These are phyloP conservation scores for Botrytis elliptica DNA, from an alignment of 2,329 filamentous ascomycete genomes.

Conservation along the genomic window DNA sequence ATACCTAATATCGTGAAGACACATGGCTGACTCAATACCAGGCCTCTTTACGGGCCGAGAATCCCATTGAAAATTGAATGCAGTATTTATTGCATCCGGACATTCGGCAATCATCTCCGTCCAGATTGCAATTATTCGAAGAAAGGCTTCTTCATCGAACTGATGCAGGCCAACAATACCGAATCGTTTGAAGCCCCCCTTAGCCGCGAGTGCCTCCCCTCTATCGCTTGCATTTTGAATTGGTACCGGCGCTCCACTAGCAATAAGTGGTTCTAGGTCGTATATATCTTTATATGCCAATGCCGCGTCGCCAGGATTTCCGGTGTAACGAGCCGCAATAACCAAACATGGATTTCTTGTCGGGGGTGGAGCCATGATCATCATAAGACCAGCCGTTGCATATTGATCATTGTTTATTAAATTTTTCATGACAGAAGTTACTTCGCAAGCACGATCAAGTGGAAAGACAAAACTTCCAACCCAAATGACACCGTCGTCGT, in stretches of 20 bases:
- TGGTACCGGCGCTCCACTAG: neutral
- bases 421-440: slow-evolving; percentile 31
- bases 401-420: slow-evolving; percentile 16
- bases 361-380: slow-evolving; percentile 21
- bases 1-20: slow-evolving; percentile 18
- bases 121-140: slow-evolving; percentile 17
- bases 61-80: slow-evolving; percentile 24
- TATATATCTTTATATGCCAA: neutral
- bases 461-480: slow-evolving; percentile 37
- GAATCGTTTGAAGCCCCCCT: slow-evolving; percentile 22
- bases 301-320: slow-evolving; percentile 13
- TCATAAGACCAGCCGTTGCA: slow-evolving; percentile 19
- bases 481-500: slow-evolving; percentile 32
- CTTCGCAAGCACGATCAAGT: slow-evolving; percentile 32
- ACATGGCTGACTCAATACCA: slow-evolving; percentile 18
- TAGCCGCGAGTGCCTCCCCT: slow-evolving; percentile 12
- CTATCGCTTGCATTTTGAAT: slow-evolving; percentile 19
- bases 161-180: slow-evolving; percentile 15
- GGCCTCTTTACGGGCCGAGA: neutral
- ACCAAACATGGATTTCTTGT: slow-evolving; percentile 17
- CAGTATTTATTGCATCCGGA: slow-evolving; percentile 21
- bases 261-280: slow-evolving; percentile 9
- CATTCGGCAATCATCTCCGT: slow-evolving; percentile 16
- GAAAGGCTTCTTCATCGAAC: slow-evolving; percentile 19
- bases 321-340: slow-evolving; percentile 14